A percentile compares a stretch with the other conserved stretches of the same genome.
Evolutionary conservation across 306 rosid species (phyloP).

Genomic region (Delonix regia): DNA sequence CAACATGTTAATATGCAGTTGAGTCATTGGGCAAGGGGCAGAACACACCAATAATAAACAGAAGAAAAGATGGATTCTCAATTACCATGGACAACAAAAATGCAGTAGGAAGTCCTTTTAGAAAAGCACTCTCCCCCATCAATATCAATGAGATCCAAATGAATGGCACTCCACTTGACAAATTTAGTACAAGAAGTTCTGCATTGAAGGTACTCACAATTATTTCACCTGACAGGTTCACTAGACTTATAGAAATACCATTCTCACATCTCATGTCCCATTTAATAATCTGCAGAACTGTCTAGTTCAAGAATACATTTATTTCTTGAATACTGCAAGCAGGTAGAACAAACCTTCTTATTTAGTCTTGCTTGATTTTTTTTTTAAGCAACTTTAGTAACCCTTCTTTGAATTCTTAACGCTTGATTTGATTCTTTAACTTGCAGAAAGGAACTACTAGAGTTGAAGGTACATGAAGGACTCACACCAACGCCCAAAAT

Average conservation of each 20-base stretch:
- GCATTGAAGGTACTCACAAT: conserved; percentile 59
- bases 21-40: conserved; percentile 39
- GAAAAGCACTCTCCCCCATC: conserved; percentile 74
- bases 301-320: conserved; percentile 73
- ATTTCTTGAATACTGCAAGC: conserved; percentile 85
- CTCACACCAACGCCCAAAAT: conserved; percentile 1
- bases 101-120: conserved; percentile 48
- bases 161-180: conserved; percentile 69
- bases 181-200: conserved; percentile 62
- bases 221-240: not conserved
- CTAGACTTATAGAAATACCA: conserved; percentile 2
- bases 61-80: conserved; percentile 17
- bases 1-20: conserved; percentile 36
- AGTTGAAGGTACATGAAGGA: conserved; percentile 63
- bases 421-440: conserved; percentile 1
- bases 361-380: not conserved
- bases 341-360: conserved; percentile 47
- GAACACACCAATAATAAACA: conserved; percentile 3
- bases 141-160: conserved; percentile 49
- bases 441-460: conserved; percentile 80
- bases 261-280: conserved; percentile 31
- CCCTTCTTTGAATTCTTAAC: conserved; percentile 26
- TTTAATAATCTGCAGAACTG: conserved; percentile 51
- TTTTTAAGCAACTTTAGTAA: conserved; percentile 7
- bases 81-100: conserved; percentile 35